phyloP scores from a whole-genome alignment of 2,329 filamentous ascomycete genomes.

The Daldinia eschscholtzii region DNA sequence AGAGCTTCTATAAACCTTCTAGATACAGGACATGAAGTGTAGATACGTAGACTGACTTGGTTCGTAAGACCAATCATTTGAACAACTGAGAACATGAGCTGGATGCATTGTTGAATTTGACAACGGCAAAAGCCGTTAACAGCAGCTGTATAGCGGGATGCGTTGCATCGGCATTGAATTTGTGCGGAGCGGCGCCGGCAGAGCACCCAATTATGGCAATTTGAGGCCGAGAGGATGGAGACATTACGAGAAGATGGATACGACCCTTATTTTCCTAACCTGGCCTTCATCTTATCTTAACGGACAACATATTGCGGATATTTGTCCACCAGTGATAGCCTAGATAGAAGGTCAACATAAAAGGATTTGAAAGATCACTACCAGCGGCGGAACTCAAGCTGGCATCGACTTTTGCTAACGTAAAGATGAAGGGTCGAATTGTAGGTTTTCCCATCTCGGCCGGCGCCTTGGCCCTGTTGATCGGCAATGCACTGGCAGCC shows the following conservation, averaged over 20 bases:
- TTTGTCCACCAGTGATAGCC: slow-evolving; percentile 18
- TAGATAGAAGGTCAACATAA: slow-evolving; percentile 24
- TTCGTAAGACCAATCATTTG: slow-evolving; percentile 30
- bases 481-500: slow-evolving; percentile 39
- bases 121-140: slow-evolving; percentile 28
- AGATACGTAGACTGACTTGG: slow-evolving; percentile 14
- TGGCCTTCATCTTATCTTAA: slow-evolving; percentile 17
- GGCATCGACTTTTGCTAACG: slow-evolving; percentile 18
- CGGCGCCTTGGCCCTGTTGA: slow-evolving; percentile 19
- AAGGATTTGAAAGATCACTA: slow-evolving; percentile 13
- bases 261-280: slow-evolving; percentile 12
- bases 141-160: slow-evolving; percentile 26
- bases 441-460: slow-evolving; percentile 29
- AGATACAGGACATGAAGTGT: neutral
- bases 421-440: slow-evolving; percentile 36
- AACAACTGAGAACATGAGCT: slow-evolving; percentile 26
- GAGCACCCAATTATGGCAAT: slow-evolving; percentile 39
- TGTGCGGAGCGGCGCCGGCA: slow-evolving; percentile 30
- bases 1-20: slow-evolving; percentile 16
- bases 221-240: slow-evolving; percentile 35
- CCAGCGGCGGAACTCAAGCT: neutral
- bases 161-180: slow-evolving; percentile 37
- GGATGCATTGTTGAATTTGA: slow-evolving; percentile 15
- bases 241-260: slow-evolving; percentile 28
- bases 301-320: slow-evolving; percentile 10